A percentile compares a stretch with the other conserved stretches of the same genome.
Conservation (phyloP, 1,284 basidiomycete genomes). For the Sphaerobolus stellatus region DNA sequence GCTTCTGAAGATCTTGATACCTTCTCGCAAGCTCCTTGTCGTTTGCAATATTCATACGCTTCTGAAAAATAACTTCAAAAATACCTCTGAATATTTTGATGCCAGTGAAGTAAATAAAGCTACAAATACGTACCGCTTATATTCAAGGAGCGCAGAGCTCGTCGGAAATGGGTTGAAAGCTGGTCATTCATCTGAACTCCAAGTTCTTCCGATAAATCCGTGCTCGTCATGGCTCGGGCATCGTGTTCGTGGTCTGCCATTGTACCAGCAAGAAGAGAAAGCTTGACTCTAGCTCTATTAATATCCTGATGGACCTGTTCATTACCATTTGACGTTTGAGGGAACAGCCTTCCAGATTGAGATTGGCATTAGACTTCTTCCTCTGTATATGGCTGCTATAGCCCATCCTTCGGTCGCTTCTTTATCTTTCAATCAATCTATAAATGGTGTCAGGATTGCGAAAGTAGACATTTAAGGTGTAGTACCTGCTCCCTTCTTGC, state of each 20-base stretch:
- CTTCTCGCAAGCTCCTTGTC: background rate
- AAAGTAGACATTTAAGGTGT: background rate
- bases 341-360: conserved; percentile 5
- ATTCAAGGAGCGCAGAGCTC: background rate
- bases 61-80: background rate
- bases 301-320: background rate
- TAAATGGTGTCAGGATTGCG: background rate
- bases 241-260: background rate
- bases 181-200: background rate
- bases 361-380: background rate
- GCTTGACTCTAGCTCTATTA: background rate
- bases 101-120: too few species aligned
- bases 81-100: too few species aligned
- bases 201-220: background rate
- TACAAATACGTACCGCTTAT: too few species aligned
- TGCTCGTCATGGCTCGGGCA: background rate
- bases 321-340: background rate
- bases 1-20: background rate
- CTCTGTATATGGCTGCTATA: background rate
- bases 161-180: background rate
- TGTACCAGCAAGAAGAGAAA: background rate
- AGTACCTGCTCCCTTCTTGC: conserved; percentile 11
- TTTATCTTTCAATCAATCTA: conserved; percentile 9
- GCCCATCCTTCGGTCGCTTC: background rate
- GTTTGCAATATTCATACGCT: background rate